Base-by-base conservation (phyloP, 2,329 filamentous ascomycete species). In the Curvularia spicifera region DNA sequence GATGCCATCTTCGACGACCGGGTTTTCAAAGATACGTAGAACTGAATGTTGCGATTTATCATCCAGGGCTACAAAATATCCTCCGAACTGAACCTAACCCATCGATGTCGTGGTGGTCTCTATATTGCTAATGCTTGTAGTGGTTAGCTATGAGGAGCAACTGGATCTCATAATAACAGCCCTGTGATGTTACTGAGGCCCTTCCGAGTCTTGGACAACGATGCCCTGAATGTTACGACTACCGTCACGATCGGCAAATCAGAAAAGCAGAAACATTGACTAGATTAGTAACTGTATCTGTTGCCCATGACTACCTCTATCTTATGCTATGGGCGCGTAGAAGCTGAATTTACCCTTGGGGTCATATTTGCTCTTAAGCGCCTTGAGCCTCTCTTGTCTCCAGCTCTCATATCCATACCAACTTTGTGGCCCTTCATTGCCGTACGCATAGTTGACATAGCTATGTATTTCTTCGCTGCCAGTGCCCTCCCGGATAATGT, bases 361-460 rank as follows among this genome's bases (percentile, higher is more conserved):
- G 57, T 78, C 76, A 46, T 74, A 78, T 51, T 67, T 67, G 22
- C 56, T 58, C 58, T 78, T 78, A 31, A 78, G 53, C 0, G 51
- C 61, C 54, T 61, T 57, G 8, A 78, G 65, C 53, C 64, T 71
- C 39, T 72, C 51, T 40, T 76, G 51, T 20, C 73, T 61, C 72
- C 72, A 76, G 3, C 57, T 12, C 51, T 77, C 71, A 18, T 69
- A 70, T 1, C 75, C 76, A 54, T 77, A 78, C 56, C 71, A 61
- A 0, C 57, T 60, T 52, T 71, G 58, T 12, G 66, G 59, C 1
- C 58, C 58, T 52, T 77, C 76, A 18, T 69, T 64, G 9, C 74
- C 72, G 52, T 67, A 65, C 2, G 75, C 75, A 53, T 76, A 77
- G 53, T 77, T 76, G 1, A 77, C 68, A 51, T 78, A 78, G 2